Evolutionary conservation across 371 early-diverging fungal species (phyloP), one percentile per base, ranked within the genome.

Genomic region (Conidiobolus incongruus): DNA sequence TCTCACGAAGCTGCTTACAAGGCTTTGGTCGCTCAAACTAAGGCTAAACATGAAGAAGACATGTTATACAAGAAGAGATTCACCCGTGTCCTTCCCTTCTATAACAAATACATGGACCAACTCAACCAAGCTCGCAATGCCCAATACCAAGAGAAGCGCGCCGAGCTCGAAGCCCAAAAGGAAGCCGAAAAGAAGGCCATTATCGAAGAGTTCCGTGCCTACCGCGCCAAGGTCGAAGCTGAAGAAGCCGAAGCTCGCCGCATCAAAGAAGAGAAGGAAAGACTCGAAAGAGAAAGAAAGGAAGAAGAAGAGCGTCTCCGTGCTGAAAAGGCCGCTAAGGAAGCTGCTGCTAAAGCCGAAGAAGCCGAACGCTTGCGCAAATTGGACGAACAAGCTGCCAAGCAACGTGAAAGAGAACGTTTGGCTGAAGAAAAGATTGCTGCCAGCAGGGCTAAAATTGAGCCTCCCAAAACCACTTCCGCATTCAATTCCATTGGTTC

Each of bases 41-140:
- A 55, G 49, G 50, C 58, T 39, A 69, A 79, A 53, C 77, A 81
- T 53, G 64, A 57, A n/a, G 71, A 79, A 36, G 78, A 76, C 38
- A 59, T 89, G 58, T 54, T 60, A 49, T 50, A 76, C 50, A 91
- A 91, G 68, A 35, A 48, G 28, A 77, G 90, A 28, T 58, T 96
- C 52, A 29, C 47, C 38, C 76, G 82, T 48, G 84, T 94, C 55
- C 23, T 77, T 48, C 70, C 55, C 28, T 91, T 93, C 58, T 90
- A 77, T 59, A 54, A 53, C n/a, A 53, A 49, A 2, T 70, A 67
- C 60, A 77, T 73, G 51, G 47, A 44, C 22, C 60, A 68, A 42
- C 56, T 79, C 44, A 68, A 75, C 46, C 52, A 59, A 22, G 62
- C 66, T 31, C 67, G 63, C 26, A 47, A 62, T 44, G 64, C 60